Percentiles rank a stretch among this genome's conserved stretches.
Conservation (phyloP, 2,329 filamentous ascomycete genomes). For the Capronia epimyces region DNA sequence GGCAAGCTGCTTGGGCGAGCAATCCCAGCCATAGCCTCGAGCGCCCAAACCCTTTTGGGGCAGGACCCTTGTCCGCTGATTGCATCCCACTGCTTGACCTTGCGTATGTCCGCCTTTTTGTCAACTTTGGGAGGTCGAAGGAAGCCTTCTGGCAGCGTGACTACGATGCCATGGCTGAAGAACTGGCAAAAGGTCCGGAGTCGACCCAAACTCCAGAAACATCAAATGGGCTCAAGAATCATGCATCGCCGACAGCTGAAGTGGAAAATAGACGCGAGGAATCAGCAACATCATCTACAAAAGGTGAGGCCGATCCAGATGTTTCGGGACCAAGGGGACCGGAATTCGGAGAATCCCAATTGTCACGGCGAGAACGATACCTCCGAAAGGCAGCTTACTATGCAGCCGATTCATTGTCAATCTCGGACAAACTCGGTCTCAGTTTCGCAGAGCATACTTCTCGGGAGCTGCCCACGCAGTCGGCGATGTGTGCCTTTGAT, state of each 20-base stretch:
- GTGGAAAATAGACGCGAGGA: slow-evolving; percentile 46
- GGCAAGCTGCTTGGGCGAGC: slow-evolving; percentile 86
- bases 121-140: slow-evolving; percentile 86
- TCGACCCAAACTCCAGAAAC: slow-evolving; percentile 64
- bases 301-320: slow-evolving; percentile 31
- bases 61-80: slow-evolving; percentile 79
- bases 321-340: slow-evolving; percentile 1
- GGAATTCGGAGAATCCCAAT: slow-evolving; percentile 34
- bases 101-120: slow-evolving; percentile 85
- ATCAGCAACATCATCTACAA: slow-evolving; percentile 29
- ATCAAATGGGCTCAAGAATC: slow-evolving; percentile 21
- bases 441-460: slow-evolving; percentile 80
- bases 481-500: slow-evolving; percentile 86
- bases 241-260: slow-evolving; percentile 15
- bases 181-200: slow-evolving; percentile 72
- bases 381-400: slow-evolving; percentile 93
- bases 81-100: slow-evolving; percentile 86
- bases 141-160: slow-evolving; percentile 92
- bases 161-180: slow-evolving; percentile 85
- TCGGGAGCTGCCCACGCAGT: slow-evolving; percentile 80
- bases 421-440: slow-evolving; percentile 79
- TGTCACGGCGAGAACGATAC: slow-evolving; percentile 74
- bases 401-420: slow-evolving; percentile 82
- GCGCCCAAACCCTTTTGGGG: slow-evolving; percentile 74
- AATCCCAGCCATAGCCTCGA: slow-evolving; percentile 80